phyloP scores from a whole-genome alignment of 2,329 filamentous ascomycete species.

The Dothiorella sarmentorum region DNA sequence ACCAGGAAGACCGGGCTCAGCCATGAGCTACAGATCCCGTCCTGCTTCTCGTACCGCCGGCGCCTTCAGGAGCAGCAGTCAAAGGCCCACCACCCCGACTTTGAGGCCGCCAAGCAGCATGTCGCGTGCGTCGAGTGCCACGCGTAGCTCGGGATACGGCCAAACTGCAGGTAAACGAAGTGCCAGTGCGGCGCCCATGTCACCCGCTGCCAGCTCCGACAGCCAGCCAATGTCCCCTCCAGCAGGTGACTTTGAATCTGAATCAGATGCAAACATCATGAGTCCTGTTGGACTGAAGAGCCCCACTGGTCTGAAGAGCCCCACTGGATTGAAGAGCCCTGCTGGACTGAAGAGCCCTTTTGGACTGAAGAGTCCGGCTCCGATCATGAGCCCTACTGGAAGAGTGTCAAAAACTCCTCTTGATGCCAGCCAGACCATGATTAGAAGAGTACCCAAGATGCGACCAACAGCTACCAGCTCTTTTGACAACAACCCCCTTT shows the following conservation, averaged over 20 bases:
- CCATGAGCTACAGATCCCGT: slow-evolving; percentile 35
- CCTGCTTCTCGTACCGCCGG: slow-evolving; percentile 11
- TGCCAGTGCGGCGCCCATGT: slow-evolving; percentile 30
- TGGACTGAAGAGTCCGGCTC: neutral
- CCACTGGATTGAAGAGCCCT: slow-evolving; percentile 9
- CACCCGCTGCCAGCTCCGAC: slow-evolving; percentile 18
- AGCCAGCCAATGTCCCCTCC: slow-evolving; percentile 3
- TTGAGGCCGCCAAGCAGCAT: slow-evolving; percentile 12
- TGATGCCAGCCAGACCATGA: slow-evolving; percentile 33
- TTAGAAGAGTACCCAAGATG: slow-evolving; percentile 31
- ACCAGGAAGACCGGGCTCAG: slow-evolving; percentile 61
- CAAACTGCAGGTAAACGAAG: slow-evolving; percentile 33
- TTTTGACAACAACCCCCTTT: slow-evolving; percentile 30
- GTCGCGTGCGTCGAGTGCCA: slow-evolving; percentile 28
- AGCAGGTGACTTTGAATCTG: neutral
- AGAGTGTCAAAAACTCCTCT: slow-evolving; percentile 26
- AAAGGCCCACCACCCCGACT: slow-evolving; percentile 19
- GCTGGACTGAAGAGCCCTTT: slow-evolving; percentile 20
- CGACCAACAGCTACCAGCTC: slow-evolving; percentile 31
- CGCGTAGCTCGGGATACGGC: slow-evolving; percentile 27
- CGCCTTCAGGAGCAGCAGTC: slow-evolving; percentile 2
- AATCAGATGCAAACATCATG: slow-evolving; percentile 29
- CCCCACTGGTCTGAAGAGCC: slow-evolving; percentile 31
- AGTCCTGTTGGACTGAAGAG: slow-evolving; percentile 24
- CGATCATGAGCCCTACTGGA: slow-evolving; percentile 18